Evolutionary conservation across 495 filamentous ascomycete species (phyloP).

Genomic region (Penicillium robsamsonii): DNA sequence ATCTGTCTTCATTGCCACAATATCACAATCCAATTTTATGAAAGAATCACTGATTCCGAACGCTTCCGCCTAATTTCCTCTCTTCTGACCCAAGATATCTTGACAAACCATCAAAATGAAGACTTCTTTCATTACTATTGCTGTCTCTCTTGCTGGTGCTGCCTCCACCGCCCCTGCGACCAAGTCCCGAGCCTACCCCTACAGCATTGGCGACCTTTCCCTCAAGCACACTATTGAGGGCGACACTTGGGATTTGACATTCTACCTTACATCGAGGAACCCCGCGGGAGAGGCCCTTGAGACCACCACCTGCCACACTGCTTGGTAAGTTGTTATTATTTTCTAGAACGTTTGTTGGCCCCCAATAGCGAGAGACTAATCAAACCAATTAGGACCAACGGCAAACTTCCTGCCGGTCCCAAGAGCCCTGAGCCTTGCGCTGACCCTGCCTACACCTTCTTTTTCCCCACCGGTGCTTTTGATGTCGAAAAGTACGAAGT

Average conservation of each 20-base stretch:
- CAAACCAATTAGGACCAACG: not conserved
- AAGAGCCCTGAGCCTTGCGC: not conserved
- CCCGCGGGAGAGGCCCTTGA: not conserved
- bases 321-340: not conserved
- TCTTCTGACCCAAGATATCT: too few relatives aligned
- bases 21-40: too few relatives aligned
- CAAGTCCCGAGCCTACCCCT: not conserved
- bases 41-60: too few relatives aligned
- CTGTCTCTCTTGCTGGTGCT: not conserved
- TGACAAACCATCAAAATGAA: not conserved
- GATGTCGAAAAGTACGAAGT: not conserved
- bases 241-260: not conserved
- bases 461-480: not conserved
- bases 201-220: not conserved
- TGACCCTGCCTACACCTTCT: conserved; percentile 1
- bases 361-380: not conserved
- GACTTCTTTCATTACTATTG: not conserved
- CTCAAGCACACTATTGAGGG: conserved; percentile 1
- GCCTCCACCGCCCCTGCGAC: not conserved
- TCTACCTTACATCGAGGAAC: not conserved
- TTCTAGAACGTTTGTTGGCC: not conserved
- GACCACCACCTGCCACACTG: not conserved
- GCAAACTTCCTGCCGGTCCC: not conserved
- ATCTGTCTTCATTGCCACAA: too few relatives aligned
- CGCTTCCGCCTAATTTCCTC: too few relatives aligned